Evolutionary conservation across 1,284 basidiomycete species (phyloP), one percentile per base, ranked within the genome.

Genomic region (Ceratobasidium sp.): DNA sequence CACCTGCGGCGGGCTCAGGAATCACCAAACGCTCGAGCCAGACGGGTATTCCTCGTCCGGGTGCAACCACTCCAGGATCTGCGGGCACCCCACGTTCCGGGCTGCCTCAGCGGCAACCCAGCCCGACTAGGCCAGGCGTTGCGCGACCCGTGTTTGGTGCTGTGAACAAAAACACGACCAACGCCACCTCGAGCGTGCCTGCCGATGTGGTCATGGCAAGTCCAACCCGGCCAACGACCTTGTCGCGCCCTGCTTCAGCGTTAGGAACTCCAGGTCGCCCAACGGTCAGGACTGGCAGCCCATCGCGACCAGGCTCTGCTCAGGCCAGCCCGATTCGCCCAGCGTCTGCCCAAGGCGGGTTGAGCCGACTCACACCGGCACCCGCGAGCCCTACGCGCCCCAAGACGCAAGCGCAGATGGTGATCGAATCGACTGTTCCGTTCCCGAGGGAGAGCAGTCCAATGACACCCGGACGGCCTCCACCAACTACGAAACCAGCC

Each of bases 391-490:
- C 60, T 1, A 65, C 45, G 0, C 60, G 60, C 5, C 25, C 13
- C 2, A 34, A 25, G 12, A 27, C 49, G 12, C 50, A 47, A 47
- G 45, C 22, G 20, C 45, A 47, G 22, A 35, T n/a, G 32, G 13
- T 32, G 13, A 13, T 12, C 20, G 58, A 35, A 47, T 65, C 60
- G 49, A 65, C 25, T 17, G 60, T 65, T 50, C 60, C 60, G 32
- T 65, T 65, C 60, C 60, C 60, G 49, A 52, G 60, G 35, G 60
- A 65, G 7, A 65, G 60, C 27, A 65, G 60, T 38, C 60, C 60
- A 32, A 65, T 65, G 60, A 65, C 60, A 6, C 60, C 60, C 4
- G 35, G 13, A 25, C 13, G 47, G 38, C 32, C 22, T 29, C 34
- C 35, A 29, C 7, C 10, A 12, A 17, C 49, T 25, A 20, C 29